These are phyloP conservation scores for Brassica juncea DNA, from an alignment of 345 rosid genomes.

Conservation along the genomic window DNA sequence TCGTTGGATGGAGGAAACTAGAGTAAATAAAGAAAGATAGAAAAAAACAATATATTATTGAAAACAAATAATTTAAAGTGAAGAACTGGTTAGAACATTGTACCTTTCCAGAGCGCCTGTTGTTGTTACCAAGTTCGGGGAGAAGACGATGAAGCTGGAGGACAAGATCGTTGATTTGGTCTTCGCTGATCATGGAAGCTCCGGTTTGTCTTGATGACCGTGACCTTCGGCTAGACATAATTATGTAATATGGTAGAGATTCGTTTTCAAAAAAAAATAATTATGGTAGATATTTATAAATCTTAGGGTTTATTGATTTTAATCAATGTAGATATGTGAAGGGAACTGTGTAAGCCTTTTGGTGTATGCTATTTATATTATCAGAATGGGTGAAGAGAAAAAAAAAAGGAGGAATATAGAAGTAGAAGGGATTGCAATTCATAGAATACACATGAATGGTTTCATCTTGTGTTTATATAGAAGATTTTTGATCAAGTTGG, in stretches of 20 bases:
- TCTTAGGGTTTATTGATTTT: neutral
- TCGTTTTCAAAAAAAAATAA: too few relatives aligned
- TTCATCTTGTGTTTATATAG: constrained; percentile 36
- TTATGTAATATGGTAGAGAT: neutral
- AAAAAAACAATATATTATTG: neutral
- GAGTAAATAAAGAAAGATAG: neutral
- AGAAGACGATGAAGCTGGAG: constrained; percentile 82
- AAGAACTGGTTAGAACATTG: neutral
- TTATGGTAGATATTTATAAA: neutral
- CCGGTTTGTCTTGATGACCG: constrained; percentile 64
- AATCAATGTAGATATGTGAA: neutral
- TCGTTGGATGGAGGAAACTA: neutral
- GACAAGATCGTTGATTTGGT: constrained; percentile 91
- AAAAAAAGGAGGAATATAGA: neutral
- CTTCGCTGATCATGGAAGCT: constrained; percentile 74
- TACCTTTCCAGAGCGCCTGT: constrained; percentile 68
- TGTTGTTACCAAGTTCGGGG: constrained; percentile 66
- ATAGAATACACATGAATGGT: constrained; percentile 19
- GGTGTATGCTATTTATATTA: neutral
- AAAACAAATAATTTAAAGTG: neutral
- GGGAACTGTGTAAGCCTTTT: constrained; percentile 12
- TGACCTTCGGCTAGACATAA: constrained; percentile 85
- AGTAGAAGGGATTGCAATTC: constrained; percentile 19
- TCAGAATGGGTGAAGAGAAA: neutral
- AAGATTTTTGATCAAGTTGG: neutral